These are phyloP conservation scores for Plenodomus tracheiphilus DNA, from an alignment of 2,329 filamentous ascomycete species.

Conservation along the genomic window DNA sequence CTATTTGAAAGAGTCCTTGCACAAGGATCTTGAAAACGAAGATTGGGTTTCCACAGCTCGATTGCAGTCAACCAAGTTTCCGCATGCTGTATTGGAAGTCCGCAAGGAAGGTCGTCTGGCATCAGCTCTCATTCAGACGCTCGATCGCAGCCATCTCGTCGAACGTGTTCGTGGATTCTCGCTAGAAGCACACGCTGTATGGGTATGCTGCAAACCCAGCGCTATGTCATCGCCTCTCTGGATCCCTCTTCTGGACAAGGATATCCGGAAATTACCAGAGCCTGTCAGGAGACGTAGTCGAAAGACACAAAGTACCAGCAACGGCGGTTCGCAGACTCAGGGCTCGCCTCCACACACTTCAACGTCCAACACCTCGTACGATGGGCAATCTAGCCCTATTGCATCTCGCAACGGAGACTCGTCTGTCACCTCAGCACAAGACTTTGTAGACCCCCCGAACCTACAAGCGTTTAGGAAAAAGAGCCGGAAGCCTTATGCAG, in stretches of 20 bases:
- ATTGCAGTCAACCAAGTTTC: conserved; percentile 44
- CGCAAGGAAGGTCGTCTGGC: conserved; percentile 51
- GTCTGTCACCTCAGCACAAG: conserved; percentile 39
- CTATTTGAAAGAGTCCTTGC: conserved; percentile 42
- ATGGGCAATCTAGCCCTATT: conserved; percentile 38
- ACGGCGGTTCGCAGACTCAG: conserved; percentile 21
- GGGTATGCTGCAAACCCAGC: conserved; percentile 50
- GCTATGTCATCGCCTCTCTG: conserved; percentile 54
- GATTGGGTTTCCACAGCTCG: conserved; percentile 36
- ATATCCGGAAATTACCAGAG: conserved; percentile 58
- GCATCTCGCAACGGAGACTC: conserved; percentile 36
- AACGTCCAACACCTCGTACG: conserved; percentile 44
- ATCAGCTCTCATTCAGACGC: conserved; percentile 45
- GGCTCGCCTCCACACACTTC: conserved; percentile 40
- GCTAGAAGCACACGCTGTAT: conserved; percentile 57
- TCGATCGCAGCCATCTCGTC: conserved; percentile 53
- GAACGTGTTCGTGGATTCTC: conserved; percentile 59
- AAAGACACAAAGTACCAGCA: conserved; percentile 27
- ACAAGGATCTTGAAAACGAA: conserved; percentile 31
- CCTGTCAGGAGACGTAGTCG: conserved; percentile 33
- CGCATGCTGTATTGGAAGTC: conserved; percentile 56
- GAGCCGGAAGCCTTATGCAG: conserved; percentile 37
- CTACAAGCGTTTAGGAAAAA: conserved; percentile 51
- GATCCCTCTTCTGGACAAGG: conserved; percentile 51
- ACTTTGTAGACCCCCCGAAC: conserved; percentile 44